Evolutionary conservation across 345 rosid genomes (phyloP).

Genomic region (Mangifera indica): DNA sequence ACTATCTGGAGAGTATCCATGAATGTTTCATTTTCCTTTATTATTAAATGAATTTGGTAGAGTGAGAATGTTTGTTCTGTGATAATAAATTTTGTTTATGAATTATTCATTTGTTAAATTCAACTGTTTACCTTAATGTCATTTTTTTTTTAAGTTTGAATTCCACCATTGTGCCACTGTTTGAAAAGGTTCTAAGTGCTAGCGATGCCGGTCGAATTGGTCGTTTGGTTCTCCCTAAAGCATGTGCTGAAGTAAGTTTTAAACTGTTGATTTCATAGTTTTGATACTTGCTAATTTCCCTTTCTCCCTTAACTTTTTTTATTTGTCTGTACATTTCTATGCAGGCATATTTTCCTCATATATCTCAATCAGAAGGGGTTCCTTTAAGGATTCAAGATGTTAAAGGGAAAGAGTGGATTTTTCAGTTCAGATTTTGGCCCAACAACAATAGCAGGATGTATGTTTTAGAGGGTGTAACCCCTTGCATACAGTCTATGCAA

Average conservation of each 20-base stretch:
- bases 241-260: conserved; percentile 87
- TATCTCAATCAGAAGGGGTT: conserved; percentile 89
- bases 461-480: conserved; percentile 96
- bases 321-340: conserved; percentile 22
- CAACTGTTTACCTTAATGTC: conserved; percentile 39
- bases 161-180: conserved; percentile 75
- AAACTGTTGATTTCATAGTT: conserved; percentile 6
- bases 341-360: conserved; percentile 93
- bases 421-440: conserved; percentile 99
- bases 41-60: conserved; percentile 6
- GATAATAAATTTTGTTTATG: conserved; percentile 6
- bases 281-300: neutral
- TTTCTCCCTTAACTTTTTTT: neutral
- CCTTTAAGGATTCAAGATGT: conserved; percentile 84
- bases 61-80: conserved; percentile 1
- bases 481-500: conserved; percentile 94
- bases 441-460: conserved; percentile 98
- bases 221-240: conserved; percentile 93
- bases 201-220: conserved; percentile 99
- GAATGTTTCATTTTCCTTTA: conserved; percentile 19
- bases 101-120: conserved; percentile 18
- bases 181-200: conserved; percentile 94
- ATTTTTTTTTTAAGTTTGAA: conserved; percentile 54
- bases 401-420: conserved; percentile 88
- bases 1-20: conserved; percentile 92